A percentile compares a stretch with the other conserved stretches of the same genome.
phyloP scores from a whole-genome alignment of 768 basidiomycete genomes.

The Kwoniella sp. region DNA sequence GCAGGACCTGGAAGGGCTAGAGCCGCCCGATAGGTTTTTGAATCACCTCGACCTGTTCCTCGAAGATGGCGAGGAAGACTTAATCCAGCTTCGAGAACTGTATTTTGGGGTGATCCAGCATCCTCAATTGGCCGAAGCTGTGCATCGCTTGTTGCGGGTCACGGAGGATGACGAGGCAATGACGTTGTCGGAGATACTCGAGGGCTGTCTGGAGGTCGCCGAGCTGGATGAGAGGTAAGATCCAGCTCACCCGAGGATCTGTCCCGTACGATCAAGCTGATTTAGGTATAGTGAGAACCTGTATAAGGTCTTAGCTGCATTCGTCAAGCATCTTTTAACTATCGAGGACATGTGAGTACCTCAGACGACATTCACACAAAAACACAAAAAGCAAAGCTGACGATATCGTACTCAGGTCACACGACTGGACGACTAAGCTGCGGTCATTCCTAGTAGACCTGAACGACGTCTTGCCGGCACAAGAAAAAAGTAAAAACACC shows the following conservation, averaged over 20 bases:
- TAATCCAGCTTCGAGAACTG: conserved; percentile 73
- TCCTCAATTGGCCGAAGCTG: conserved; percentile 12
- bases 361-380: not conserved
- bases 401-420: not conserved
- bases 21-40: conserved; percentile 75
- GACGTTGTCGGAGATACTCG: not conserved
- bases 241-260: not conserved
- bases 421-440: conserved; percentile 8
- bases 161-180: not conserved
- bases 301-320: not conserved
- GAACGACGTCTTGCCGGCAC: conserved; percentile 5
- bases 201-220: conserved; percentile 2
- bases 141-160: conserved; percentile 1
- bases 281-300: not conserved
- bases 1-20: conserved; percentile 74
- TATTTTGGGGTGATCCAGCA: conserved; percentile 38
- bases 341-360: conserved; percentile 8
- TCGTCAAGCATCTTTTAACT: conserved; percentile 1
- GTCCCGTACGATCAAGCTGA: not conserved
- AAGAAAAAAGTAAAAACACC: not conserved
- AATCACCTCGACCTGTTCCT: conserved; percentile 77
- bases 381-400: not conserved
- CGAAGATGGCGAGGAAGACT: conserved; percentile 88
- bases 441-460: conserved; percentile 10
- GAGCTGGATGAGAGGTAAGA: not conserved